Evolutionary conservation across 345 rosid species (phyloP), one percentile per base, ranked within the genome.

Genomic region (Salix arbutifolia): DNA sequence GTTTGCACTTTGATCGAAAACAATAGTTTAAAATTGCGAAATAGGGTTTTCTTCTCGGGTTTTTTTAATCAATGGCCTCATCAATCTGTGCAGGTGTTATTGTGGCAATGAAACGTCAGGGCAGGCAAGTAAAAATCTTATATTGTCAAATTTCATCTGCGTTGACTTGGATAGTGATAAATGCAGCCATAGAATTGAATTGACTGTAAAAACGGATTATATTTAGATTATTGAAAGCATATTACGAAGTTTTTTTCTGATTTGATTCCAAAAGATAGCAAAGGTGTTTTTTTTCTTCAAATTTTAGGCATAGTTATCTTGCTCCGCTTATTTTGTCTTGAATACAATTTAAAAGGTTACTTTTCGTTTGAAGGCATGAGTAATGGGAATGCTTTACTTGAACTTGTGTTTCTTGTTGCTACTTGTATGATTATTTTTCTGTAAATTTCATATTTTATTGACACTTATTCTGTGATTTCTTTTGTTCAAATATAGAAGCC

Each of bases 61-160:
- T 72, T 60, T 72, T 72, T 33, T 67, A 30, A 17, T 37, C 13
- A 18, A 35, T 37, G 40, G 40, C 37, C 56, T 6, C 18, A 1
- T 71, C 53, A 65, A 37, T 76, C 77, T 78, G 14, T 76, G 74
- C 92, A 96, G 98, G 90, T 85, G 87, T 81, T 93, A 93, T 79
- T 89, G 88, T 67, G 88, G 85, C 56, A 85, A 37, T 67, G 98
- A 91, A 75, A 74, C 80, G 72, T 73, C 86, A 21, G 94, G 96
- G 46, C 96, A 93, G 97, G 99, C 91, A 85, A 74, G 62, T 52
- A 30, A 42, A 25, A 19, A 31, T 69, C 50, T 56, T 77, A 31
- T 46, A 40, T 38, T 7, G 69, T 66, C 11, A 30, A 37, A 30
- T 6, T 33, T 35, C 6, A 16, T 3, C 23, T 66, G 16, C 26